Base-by-base conservation (phyloP, 2,329 filamentous ascomycete genomes). In the Botrytis pseudocinerea region DNA sequence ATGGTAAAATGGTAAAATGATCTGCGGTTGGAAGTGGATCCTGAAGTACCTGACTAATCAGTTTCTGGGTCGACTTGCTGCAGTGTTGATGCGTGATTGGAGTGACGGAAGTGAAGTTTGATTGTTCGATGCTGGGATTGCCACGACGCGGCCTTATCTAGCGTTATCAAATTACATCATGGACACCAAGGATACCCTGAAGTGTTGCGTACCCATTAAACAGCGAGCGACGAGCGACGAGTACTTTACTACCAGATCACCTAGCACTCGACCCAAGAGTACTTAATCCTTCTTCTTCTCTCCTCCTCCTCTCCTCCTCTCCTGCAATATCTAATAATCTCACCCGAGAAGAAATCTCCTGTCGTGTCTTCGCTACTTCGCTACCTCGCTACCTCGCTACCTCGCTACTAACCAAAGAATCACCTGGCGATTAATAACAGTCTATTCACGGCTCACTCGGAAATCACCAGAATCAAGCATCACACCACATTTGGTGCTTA, bases 141-240 rank as follows among this genome's bases (percentile, higher is more conserved):
- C n/a, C 16, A 18, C 18, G 1, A 57, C 51, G 28, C n/a, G 38
- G 32, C 46, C 18, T 42, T 54, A 38, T 40, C 22, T 69, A 60
- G 38, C 35, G n/a, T 32, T 60, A 60, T 69, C 66, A 40, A 69
- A 69, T 69, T 69, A 69, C 66, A 69, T 69, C 66, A 69, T 69
- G 8, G 28, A 10, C 4, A 5, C 10, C 51, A 25, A 59, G 51
- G 63, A 51, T 66, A 28, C 38, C n/a, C 61, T 44, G 61, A 28
- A 62, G 16, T 48, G 22, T 32, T 66, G 38, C n/a, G 63, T 66
- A 48, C 60, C 35, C n/a, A 10, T 4, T 42, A 18, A 25, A 12
- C 48, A 51, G 25, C 48, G 1, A 51, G 12, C 48, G 1, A 51
- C 25, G 48, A 16, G 48, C 48, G 25, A 51, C 14, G 48, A 51